Conservation (phyloP, 176 grass and related monocot genomes). For the Aegilops sharonensis region DNA sequence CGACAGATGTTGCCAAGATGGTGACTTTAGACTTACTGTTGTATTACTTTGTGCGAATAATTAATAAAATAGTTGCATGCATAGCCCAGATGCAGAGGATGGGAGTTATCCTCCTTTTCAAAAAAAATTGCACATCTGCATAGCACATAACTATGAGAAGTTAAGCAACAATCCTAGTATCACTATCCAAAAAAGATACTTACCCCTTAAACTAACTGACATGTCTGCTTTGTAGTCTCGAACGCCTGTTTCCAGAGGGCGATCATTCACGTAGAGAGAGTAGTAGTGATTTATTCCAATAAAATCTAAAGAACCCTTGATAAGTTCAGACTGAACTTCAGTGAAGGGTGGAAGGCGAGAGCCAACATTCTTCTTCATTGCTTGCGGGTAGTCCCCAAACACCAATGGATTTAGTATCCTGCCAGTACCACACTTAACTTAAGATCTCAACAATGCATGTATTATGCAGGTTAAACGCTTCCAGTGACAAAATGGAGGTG, state of each 20-base stretch:
- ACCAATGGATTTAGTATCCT: slow-evolving; percentile 51
- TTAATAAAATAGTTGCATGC: too few relatives aligned
- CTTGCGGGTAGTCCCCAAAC: slow-evolving; percentile 52
- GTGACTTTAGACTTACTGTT: too few relatives aligned
- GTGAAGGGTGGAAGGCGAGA: slow-evolving; percentile 44
- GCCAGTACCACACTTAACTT: not conserved
- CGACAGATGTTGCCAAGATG: too few relatives aligned
- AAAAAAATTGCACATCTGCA: not conserved
- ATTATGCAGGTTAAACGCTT: not conserved
- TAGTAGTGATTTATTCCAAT: slow-evolving; percentile 62
- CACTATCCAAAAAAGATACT: not conserved
- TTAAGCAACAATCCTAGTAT: not conserved
- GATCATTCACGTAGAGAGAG: slow-evolving; percentile 37
- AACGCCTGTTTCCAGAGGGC: not conserved
- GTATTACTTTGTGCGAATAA: too few relatives aligned
- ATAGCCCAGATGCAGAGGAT: too few relatives aligned
- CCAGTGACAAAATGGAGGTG: not conserved
- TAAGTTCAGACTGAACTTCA: slow-evolving; percentile 32
- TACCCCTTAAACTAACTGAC: not conserved
- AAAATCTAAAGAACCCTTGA: slow-evolving; percentile 45
- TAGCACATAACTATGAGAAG: not conserved
- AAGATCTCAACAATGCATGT: not conserved
- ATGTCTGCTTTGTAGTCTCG: not conserved
- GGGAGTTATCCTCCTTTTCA: too few relatives aligned
- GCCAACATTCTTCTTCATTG: slow-evolving; percentile 44